Conservation (phyloP, 108 stramenopile species). For the Discostella pseudostelligera region DNA sequence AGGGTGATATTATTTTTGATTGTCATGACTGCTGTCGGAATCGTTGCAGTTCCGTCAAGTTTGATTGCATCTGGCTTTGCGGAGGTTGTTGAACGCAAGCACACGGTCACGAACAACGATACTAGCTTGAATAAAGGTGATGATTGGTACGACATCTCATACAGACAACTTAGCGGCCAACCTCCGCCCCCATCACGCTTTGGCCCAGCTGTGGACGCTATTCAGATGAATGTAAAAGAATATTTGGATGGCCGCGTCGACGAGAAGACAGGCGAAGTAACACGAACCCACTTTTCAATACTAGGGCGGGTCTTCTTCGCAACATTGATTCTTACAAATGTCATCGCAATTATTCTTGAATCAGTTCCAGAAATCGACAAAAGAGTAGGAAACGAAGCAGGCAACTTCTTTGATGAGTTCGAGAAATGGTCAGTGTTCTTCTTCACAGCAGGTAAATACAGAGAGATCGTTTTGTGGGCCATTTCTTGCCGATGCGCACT, state of each 20-base stretch:
- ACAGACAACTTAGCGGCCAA: conserved; percentile 52
- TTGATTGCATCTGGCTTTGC: conserved; percentile 87
- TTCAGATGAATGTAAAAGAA: conserved; percentile 61
- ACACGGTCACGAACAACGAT: conserved; percentile 37
- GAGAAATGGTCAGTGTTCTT: conserved; percentile 80
- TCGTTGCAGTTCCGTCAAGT: conserved; percentile 86
- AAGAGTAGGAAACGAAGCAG: conserved; percentile 62
- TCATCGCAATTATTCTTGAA: conserved; percentile 79
- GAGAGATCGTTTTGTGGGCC: not conserved
- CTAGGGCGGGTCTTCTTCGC: conserved; percentile 65
- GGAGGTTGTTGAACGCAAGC: conserved; percentile 81
- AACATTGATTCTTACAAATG: conserved; percentile 75
- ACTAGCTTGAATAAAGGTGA: conserved; percentile 53
- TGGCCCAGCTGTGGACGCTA: conserved; percentile 62
- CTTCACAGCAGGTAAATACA: conserved; percentile 60
- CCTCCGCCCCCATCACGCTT: conserved; percentile 57
- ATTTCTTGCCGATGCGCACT: not conserved
- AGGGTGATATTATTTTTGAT: conserved; percentile 73
- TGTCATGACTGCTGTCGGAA: conserved; percentile 88
- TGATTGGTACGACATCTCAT: conserved; percentile 79
- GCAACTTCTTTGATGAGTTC: conserved; percentile 79
- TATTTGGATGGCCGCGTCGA: conserved; percentile 68
- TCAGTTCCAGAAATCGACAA: conserved; percentile 71
- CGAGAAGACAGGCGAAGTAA: conserved; percentile 35
- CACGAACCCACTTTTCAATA: conserved; percentile 43